Base-by-base conservation (phyloP, 176 grass and related monocot species). In the Phoenix roebelenii region DNA sequence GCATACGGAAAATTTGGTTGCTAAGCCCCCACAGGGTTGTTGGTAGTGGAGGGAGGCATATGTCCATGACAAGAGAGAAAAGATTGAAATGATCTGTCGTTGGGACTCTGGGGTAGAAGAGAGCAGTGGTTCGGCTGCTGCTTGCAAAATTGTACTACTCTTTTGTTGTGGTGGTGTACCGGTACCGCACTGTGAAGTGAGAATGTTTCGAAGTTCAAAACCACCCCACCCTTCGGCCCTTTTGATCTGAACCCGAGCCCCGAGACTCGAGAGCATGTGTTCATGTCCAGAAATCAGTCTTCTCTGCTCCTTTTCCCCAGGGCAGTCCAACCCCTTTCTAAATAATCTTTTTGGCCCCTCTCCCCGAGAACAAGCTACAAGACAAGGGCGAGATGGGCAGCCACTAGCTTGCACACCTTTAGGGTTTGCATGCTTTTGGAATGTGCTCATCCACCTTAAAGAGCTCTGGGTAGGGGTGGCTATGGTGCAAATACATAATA, bases 21-120 rank as follows among this genome's bases (percentile, higher is more conserved):
- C 26, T 18, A 18, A 73, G 82, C 68, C 65, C 80, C 71, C 64
- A 29, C 52, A 16, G 19, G 66, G 63, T 82, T 85, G 83, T 83
- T 81, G 66, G 44, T 79, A 81, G 80, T 59, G 77, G 56, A 44
- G 51, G 51, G 57, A 57, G 44, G 51, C 53, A 68, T 61, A 49
- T 52, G 57, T 58, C 4, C 54, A 54, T 61, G 73, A 17, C 30
- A 69, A 14, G 35, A 25, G 61, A 50, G 52, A 44, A 44, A 55
- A 68, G 54, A 68, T 76, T 61, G 73, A 68, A 17, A 18, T 77
- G 74, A 69, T 62, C 52, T 60, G 48, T 55, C 26, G 52, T 58
- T 61, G 55, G 35, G 60, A 75, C 25, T 59, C 35, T 75, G 51
- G 12, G 48, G 0, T 6, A 12, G 18, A 3, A 59, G 44, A 1